Base-by-base conservation (phyloP, 75 land plant genomes). In the Pinus tabuliformis region DNA sequence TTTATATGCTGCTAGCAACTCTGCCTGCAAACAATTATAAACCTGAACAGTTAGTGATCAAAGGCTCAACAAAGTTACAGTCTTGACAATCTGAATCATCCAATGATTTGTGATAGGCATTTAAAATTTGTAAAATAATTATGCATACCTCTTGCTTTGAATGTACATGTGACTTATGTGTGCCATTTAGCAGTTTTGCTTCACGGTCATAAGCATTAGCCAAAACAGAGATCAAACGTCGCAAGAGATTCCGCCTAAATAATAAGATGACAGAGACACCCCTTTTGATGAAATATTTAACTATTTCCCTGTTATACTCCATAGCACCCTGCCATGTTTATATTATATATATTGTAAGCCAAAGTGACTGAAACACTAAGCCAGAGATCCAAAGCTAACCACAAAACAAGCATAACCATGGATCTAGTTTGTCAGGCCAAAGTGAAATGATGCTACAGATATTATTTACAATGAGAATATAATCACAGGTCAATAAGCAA, bases 81-180 rank as follows among this genome's bases (percentile, higher is more conserved):
- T 60, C 72, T 75, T 36, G 17, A 75, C 57, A 60, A 56, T 73
- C 60, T 73, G 59, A 24, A 24, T 66, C 17, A 66, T 5, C 30
- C 49, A 66, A 37, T 37, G 42, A 66, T 21, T 62, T 28, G 20
- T 28, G 20, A 18, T 66, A 16, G 18, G 9, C 5, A 8, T 37
- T 65, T 33, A 5, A 9, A 15, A n/a, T 56, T 72, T 72, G 20
- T n/a, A 21, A 72, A 63, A 28, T 5, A 30, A 28, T 28, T 5
- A 78, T 37, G 20, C 22, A 74, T 39, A 86, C 89, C 89, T 85
- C 89, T 76, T 87, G 62, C 39, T 63, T 72, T 28, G 89, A 85
- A 59, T 87, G 89, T 5, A 87, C 89, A 76, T 87, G 89, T 6
- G 89, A 75, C 52, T 81, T 81, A 57, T 87, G 89, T 12, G 89